phyloP scores from a whole-genome alignment of 1,284 basidiomycete species.

The Rhodotorula sp. region DNA sequence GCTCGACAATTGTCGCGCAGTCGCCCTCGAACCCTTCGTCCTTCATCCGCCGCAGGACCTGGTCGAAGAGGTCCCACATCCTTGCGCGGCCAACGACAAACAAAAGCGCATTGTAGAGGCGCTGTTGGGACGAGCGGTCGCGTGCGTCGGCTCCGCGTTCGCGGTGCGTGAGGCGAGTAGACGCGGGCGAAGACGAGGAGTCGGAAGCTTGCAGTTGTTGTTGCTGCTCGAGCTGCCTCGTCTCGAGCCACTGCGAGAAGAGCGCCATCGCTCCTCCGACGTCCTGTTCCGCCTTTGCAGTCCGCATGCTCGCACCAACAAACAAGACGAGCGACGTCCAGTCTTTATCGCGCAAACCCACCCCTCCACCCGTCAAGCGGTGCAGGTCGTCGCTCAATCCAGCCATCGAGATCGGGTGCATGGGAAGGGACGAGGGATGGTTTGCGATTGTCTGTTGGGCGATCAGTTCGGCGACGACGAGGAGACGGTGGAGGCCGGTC shows the following conservation, averaged over 20 bases:
- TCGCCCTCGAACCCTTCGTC: constrained; percentile 2
- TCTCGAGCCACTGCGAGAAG: constrained; percentile 13
- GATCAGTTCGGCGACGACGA: constrained; percentile 38
- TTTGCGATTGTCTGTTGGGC: not conserved
- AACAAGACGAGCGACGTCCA: constrained; percentile 29
- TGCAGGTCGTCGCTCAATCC: not conserved
- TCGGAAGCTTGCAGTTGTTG: not conserved
- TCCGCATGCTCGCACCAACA: constrained; percentile 16
- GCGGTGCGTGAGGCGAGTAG: no score
- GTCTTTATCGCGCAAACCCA: constrained; percentile 12
- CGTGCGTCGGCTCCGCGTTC: no score
- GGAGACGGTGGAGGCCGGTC: constrained; percentile 23
- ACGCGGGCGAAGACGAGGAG: not conserved
- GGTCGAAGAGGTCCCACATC: constrained; percentile 34
- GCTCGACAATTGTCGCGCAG: constrained; percentile 9
- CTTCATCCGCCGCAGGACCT: constrained; percentile 20
- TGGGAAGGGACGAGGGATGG: not conserved
- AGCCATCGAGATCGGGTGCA: not conserved
- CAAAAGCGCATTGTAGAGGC: constrained; percentile 32
- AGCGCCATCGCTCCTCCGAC: constrained; percentile 12
- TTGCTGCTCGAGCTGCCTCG: not conserved
- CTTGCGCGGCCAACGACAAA: constrained; percentile 8
- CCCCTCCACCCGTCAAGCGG: constrained; percentile 18
- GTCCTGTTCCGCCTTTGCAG: constrained; percentile 12
- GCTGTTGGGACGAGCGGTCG: no score